A percentile compares a stretch with the other conserved stretches of the same genome.
These are phyloP conservation scores for Cairneyella variabilis DNA, from an alignment of 495 filamentous ascomycete genomes.

Conservation along the genomic window DNA sequence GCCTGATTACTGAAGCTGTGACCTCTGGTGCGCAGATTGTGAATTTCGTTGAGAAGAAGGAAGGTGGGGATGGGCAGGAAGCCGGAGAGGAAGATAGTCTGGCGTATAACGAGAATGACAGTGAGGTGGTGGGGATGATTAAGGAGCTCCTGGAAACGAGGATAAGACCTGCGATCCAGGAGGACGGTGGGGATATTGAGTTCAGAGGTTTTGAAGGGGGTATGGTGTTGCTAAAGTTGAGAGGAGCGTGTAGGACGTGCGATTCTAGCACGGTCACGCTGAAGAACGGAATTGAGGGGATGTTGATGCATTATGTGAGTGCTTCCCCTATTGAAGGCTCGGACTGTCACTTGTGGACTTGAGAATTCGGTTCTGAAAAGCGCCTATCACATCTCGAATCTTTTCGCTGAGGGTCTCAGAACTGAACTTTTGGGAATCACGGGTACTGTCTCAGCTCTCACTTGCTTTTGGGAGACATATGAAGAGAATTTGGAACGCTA, in stretches of 20 bases:
- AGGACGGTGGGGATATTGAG: constrained; percentile 97
- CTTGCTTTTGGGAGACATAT: no score
- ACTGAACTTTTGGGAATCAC: no score
- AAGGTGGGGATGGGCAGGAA: constrained; percentile 49
- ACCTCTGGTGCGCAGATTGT: constrained; percentile 80
- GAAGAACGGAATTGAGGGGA: constrained; percentile 95
- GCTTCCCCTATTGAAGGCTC: no score
- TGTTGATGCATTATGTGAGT: constrained; percentile 76
- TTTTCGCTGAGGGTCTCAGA: no score
- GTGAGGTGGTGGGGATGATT: constrained; percentile 94
- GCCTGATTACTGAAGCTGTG: constrained; percentile 86
- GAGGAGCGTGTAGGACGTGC: constrained; percentile 91
- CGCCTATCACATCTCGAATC: no score
- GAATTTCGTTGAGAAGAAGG: constrained; percentile 59
- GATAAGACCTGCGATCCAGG: constrained; percentile 91
- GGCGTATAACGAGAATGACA: constrained; percentile 78
- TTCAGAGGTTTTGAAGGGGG: constrained; percentile 86
- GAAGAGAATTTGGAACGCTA: no score
- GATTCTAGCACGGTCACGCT: constrained; percentile 94
- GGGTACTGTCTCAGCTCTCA: no score
- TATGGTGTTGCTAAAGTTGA: constrained; percentile 77
- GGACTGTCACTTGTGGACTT: no score
- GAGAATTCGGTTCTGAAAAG: no score
- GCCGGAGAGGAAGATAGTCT: constrained; percentile 63
- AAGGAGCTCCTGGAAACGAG: constrained; percentile 97